phyloP scores from a whole-genome alignment of 1,139 yeast genomes.

The Geotrichum citri-aurantii region DNA sequence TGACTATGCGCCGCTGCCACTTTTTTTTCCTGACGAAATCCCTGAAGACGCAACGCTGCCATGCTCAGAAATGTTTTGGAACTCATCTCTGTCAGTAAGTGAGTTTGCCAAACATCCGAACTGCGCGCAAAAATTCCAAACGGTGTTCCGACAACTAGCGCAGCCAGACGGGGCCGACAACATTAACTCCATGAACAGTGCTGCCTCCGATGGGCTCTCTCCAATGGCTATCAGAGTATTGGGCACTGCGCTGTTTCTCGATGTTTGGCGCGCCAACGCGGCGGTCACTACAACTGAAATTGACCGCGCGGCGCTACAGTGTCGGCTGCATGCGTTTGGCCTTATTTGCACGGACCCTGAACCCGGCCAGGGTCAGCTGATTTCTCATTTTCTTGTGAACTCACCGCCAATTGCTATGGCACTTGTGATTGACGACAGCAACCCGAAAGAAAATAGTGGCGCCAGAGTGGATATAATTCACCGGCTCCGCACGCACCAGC shows the following conservation, averaged over 20 bases:
- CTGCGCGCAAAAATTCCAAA: neutral
- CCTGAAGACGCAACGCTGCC: conserved; percentile 25
- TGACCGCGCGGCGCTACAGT: neutral
- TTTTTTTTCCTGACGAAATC: neutral
- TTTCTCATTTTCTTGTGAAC: conserved; percentile 18
- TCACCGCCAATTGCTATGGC: conserved; percentile 10
- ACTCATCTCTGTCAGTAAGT: conserved; percentile 18
- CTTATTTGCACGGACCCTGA: conserved; percentile 23
- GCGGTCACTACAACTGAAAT: neutral
- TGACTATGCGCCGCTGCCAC: conserved; percentile 14
- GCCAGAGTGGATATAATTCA: conserved; percentile 14
- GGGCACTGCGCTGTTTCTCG: conserved; percentile 11
- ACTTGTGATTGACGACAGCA: conserved; percentile 1
- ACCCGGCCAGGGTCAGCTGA: conserved; percentile 27
- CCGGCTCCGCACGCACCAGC: conserved; percentile 23
- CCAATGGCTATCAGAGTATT: conserved; percentile 16
- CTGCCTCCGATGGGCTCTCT: conserved; percentile 16
- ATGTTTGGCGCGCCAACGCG: conserved; percentile 5
- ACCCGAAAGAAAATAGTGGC: neutral
- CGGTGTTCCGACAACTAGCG: neutral
- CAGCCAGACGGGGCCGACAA: neutral
- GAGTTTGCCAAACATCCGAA: neutral
- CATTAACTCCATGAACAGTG: conserved; percentile 14
- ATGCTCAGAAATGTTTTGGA: conserved; percentile 35
- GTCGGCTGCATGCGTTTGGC: neutral